Base-by-base conservation (phyloP, 768 basidiomycete species). In the Lyophyllum decastes region DNA sequence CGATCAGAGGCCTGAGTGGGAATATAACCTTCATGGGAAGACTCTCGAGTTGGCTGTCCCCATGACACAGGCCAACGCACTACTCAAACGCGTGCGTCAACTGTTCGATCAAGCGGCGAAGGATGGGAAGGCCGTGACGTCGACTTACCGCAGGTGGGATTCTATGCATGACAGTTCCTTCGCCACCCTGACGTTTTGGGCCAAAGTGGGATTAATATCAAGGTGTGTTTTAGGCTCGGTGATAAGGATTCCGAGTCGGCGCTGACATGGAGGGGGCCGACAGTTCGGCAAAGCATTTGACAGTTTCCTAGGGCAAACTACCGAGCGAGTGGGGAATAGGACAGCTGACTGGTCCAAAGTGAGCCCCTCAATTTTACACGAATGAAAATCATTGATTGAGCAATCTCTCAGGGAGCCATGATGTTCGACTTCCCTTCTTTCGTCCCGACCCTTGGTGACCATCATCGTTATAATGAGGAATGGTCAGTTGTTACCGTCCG, bases 381-480 rank as follows among this genome's bases (percentile, higher is more conserved):
- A 19, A 7, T 22, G 50, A 8, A 10, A 17, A 11, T 21, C 38
- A n/a, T 35, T 50, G 52, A 12, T 1, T 43, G 17, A 16, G 24
- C 21, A 17, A 30, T 17, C 2, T 34, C 2, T 3, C 44, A 75
- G 72, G 74, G 74, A 22, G 71, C 71, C 9, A 72, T 75, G 57
- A 75, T 75, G 73, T 73, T 74, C 55, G 74, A 75, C 61, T 74
- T 74, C 65, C 73, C 73, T 17, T 68, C 70, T 7, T 74, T 72
- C 55, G 58, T 68, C 1, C 72, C 74, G 1, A 72, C 69, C 1
- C 63, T 62, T 22, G 74, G 73, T 10, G 71, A 73, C 52, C 71
- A 67, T 46, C 66, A 69, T 59, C 69, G 74, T 10, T 74, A 68
- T 34, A 74, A 73, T 51, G 73, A 73, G 55, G 61, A 63, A 24